phyloP scores from a whole-genome alignment of 2,329 filamentous ascomycete genomes.

The Colletotrichum tanaceti region DNA sequence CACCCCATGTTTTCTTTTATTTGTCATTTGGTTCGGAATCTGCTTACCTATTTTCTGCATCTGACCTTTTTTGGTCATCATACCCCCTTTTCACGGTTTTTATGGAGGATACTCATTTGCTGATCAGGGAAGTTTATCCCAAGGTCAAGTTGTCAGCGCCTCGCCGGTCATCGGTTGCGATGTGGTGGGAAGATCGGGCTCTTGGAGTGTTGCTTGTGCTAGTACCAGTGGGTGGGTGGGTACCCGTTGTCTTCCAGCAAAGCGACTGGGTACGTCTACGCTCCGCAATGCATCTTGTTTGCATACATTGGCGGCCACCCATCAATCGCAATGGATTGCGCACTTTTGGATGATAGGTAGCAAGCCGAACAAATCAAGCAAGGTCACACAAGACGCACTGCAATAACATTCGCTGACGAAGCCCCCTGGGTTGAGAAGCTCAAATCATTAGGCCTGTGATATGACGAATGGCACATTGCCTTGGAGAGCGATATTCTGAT shows the following conservation, averaged over 20 bases:
- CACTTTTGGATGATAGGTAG: background rate
- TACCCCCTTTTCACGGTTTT: conserved; percentile 22
- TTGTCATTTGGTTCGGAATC: conserved; percentile 4
- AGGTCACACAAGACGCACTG: background rate
- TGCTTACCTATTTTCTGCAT: background rate
- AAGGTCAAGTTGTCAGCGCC: background rate
- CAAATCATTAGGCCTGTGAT: background rate
- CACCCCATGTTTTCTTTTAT: conserved; percentile 37
- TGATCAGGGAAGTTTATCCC: conserved; percentile 3
- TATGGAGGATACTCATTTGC: conserved; percentile 6
- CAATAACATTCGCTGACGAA: no score
- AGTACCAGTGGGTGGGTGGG: background rate
- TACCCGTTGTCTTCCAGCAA: background rate
- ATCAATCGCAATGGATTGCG: background rate
- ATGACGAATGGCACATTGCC: background rate
- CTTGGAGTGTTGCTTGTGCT: conserved; percentile 15
- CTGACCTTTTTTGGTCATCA: conserved; percentile 24
- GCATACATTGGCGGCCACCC: background rate
- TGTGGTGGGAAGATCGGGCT: conserved; percentile 2
- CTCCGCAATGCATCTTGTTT: background rate
- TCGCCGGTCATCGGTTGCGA: background rate
- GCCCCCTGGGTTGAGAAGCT: background rate
- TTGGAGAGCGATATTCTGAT: background rate
- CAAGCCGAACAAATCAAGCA: background rate
- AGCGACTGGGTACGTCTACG: background rate